Evolutionary conservation across 1,139 yeast species (phyloP), one percentile per base, ranked within the genome.

Genomic region (Diutina scorzettiae): DNA sequence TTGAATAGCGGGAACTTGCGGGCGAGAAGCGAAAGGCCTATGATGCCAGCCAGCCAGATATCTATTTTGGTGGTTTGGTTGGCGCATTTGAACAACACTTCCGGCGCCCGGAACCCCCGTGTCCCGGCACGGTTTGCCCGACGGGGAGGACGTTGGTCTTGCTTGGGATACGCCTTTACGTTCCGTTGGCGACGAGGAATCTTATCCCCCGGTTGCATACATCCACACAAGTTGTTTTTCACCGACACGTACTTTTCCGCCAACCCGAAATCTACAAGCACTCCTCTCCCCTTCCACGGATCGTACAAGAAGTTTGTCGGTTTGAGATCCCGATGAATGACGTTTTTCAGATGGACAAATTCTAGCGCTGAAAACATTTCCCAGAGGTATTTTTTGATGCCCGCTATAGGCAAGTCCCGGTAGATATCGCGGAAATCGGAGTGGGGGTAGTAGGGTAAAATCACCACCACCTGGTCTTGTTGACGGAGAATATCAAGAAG

Each of bases 101-200:
- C 97, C 0, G 96, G 96, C 0, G 97, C 96, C 50, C 97, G 71
- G 56, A 87, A 87, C 0, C 97, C 97, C 52, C 98, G 73, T 0
- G 99, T 93, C 2, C 99, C 99, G 1, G 98, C 98, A 53, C 99
- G 77, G 55, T 91, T 91, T 1, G 97, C 97, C 46, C 98, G 71
- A 53, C 95, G 73, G 1, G 94, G 87, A 1, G 95, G 86, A 47
- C 97, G 66, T 45, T 77, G 76, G 58, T 85, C 95, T 50, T 81
- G 81, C 53, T 81, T 83, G 5, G 87, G 82, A 53, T 81, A 83
- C 3, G 93, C 94, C 39, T 78, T 78, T 5, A 7, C n/a, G 45
- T 66, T 66, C 47, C 65, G 66, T 39, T 59, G 58, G 3, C 59
- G 48, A 25, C 62, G 51, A 41, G 52, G 55, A 27, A 56, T 46